Conservation (phyloP, 139 green algal species). For the Closterium sp. region DNA sequence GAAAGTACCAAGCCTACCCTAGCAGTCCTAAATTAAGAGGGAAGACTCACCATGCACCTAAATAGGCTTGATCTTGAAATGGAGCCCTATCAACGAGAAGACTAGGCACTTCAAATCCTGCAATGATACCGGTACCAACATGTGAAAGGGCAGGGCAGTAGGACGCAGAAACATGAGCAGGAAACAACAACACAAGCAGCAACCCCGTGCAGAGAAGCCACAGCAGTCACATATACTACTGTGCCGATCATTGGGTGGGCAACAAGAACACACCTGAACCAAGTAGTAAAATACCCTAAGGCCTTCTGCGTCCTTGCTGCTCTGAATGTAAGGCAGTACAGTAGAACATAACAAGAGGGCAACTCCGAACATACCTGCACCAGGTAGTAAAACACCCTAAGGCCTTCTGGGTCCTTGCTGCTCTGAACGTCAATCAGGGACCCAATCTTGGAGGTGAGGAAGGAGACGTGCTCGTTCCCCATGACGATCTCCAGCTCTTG, state of each 20-base stretch:
- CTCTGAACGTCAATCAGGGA: conserved; percentile 90
- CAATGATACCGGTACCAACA: neutral
- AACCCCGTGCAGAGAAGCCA: neutral
- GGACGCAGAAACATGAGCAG: neutral
- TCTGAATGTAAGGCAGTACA: conserved; percentile 91
- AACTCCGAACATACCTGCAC: conserved; percentile 67
- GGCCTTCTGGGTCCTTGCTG: conserved; percentile 93
- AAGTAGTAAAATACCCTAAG: conserved; percentile 97
- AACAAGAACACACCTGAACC: conserved; percentile 20
- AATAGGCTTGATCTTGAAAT: conserved; percentile 68
- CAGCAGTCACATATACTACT: neutral
- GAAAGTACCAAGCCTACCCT: too few species aligned
- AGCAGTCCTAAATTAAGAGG: too few species aligned
- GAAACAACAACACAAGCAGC: neutral
- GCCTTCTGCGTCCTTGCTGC: conserved; percentile 94
- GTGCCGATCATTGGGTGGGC: neutral
- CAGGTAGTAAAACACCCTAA: conserved; percentile 97
- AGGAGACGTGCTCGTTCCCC: conserved; percentile 91
- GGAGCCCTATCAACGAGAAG: conserved; percentile 86
- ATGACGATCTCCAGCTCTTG: conserved; percentile 96
- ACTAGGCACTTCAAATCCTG: conserved; percentile 97
- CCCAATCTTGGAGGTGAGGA: conserved; percentile 93
- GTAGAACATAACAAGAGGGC: too few species aligned
- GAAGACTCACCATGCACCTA: neutral
- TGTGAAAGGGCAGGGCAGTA: neutral